Conservation (phyloP, 164 flowering plant genomes). For the Annona squamosa region DNA sequence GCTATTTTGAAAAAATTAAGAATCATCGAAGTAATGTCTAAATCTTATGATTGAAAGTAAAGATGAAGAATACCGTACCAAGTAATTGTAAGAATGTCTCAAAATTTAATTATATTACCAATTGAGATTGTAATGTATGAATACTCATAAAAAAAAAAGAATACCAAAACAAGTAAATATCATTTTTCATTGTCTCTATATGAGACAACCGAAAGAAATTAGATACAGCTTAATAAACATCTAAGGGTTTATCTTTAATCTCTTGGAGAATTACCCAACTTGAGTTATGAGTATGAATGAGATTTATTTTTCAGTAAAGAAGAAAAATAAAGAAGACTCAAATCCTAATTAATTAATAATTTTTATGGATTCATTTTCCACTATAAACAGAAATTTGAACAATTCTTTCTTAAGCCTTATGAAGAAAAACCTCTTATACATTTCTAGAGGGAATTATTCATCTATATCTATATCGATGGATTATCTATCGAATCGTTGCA, state of each 20-base stretch:
- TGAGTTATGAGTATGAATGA: constrained; percentile 1
- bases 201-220: not conserved
- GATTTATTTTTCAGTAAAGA: not conserved
- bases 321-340: not conserved
- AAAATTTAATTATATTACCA: no score
- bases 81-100: no score
- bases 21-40: no score
- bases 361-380: not conserved
- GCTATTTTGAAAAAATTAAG: no score
- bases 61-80: not conserved
- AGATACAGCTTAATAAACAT: not conserved
- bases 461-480: constrained; percentile 1
- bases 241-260: not conserved
- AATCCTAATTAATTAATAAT: not conserved
- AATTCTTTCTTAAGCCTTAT: no score
- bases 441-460: not conserved
- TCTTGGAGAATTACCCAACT: constrained; percentile 1
- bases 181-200: not conserved
- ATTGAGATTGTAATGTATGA: no score
- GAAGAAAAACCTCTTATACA: no score
- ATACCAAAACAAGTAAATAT: no score
- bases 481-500: not conserved
- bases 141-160: no score
- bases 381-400: not conserved
- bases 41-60: no score